Evolutionary conservation across 148 eudicot species (phyloP).

Genomic region (Arctostaphylos glauca): DNA sequence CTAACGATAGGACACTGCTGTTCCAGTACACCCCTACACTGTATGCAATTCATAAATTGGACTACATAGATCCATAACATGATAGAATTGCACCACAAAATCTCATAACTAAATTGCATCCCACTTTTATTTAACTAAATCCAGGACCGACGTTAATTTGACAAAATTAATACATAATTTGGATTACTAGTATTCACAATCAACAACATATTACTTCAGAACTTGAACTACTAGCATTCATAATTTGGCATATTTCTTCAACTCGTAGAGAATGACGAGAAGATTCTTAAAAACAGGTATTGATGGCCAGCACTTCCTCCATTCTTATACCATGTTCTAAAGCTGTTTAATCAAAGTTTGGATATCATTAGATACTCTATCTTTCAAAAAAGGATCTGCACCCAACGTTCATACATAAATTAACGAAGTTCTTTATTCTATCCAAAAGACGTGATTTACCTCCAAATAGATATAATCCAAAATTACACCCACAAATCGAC

Average conservation of each 20-base stretch:
- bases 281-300: no score
- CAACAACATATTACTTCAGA: not conserved
- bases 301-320: not conserved
- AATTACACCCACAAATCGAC: not conserved
- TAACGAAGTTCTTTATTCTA: not conserved
- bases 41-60: not conserved
- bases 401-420: not conserved
- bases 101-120: not conserved
- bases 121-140: not conserved
- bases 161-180: not conserved
- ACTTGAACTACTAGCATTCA: not conserved
- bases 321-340: not conserved
- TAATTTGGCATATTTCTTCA: not conserved
- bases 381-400: not conserved
- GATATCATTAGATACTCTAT: not conserved
- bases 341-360: constrained; percentile 3
- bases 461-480: not conserved
- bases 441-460: not conserved
- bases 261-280: no score
- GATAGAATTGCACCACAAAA: not conserved
- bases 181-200: not conserved
- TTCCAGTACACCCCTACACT: no score
- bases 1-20: no score
- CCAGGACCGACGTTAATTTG: not conserved
- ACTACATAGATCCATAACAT: not conserved